Percentiles rank a stretch among this genome's conserved stretches.
These are phyloP conservation scores for Candida cerambycidarum DNA, from an alignment of 805 yeast species.

Conservation along the genomic window DNA sequence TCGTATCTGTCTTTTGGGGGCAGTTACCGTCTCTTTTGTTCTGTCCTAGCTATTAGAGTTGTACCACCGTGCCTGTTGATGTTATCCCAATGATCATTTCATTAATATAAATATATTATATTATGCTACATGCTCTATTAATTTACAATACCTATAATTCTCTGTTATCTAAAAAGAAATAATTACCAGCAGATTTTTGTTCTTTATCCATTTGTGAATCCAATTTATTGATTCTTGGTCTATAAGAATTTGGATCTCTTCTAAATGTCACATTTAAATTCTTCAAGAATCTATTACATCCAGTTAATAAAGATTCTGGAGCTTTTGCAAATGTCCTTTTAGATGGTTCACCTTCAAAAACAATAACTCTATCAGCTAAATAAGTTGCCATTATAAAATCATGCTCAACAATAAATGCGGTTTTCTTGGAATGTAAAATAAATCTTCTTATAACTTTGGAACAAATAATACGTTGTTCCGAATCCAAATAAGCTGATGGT, in stretches of 20 bases:
- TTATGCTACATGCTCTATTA: slow-evolving; percentile 9
- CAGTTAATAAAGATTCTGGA: slow-evolving; percentile 93
- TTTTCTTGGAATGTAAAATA: slow-evolving; percentile 93
- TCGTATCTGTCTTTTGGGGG: no score
- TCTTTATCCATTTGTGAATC: slow-evolving; percentile 99
- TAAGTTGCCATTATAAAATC: slow-evolving; percentile 99
- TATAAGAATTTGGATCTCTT: slow-evolving; percentile 97
- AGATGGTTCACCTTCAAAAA: slow-evolving; percentile 94
- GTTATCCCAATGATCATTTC: background rate
- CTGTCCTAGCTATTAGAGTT: no score
- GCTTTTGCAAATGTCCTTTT: slow-evolving; percentile 78
- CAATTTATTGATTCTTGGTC: slow-evolving; percentile 97
- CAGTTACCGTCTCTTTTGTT: no score
- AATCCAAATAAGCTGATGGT: slow-evolving; percentile 98
- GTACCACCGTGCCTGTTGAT: no score
- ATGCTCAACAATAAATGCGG: slow-evolving; percentile 99
- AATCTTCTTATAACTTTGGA: slow-evolving; percentile 97
- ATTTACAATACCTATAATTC: slow-evolving; percentile 30
- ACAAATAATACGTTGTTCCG: slow-evolving; percentile 99
- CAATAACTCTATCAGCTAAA: slow-evolving; percentile 97
- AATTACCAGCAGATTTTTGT: slow-evolving; percentile 89
- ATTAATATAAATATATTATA: slow-evolving; percentile 1
- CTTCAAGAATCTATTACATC: slow-evolving; percentile 96
- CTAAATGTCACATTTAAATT: slow-evolving; percentile 97
- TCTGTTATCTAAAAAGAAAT: slow-evolving; percentile 85